Evolutionary conservation across 106 monocot genomes (phyloP), one percentile per base, ranked within the genome.

Genomic region (Xerophyta viscosa): DNA sequence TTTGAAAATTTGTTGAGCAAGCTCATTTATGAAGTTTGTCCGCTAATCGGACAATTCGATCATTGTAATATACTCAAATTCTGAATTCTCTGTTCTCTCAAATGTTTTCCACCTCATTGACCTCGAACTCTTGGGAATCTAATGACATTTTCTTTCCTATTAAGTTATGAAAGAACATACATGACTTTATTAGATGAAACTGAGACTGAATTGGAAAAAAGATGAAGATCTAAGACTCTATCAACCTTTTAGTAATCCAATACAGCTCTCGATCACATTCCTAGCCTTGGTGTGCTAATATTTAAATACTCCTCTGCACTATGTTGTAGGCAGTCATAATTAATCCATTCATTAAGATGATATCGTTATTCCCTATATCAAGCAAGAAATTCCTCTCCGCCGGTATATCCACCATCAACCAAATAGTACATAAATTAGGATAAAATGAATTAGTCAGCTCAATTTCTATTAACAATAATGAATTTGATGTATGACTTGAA

Each of bases 211-310:
- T 15, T 2, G 2, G 52, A 29, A n/a, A n/a, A 29, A 53, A 30
- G 52, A 31, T 28, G 26, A 17, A 29, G 17, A 17, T 28, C 52
- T 53, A 28, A 31, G 28, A 18, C 1, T 17, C 52, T 29, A 53
- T 30, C 29, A 6, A 15, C 19, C 19, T 29, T 52, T 52, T 13
- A 52, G 18, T 14, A 53, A 29, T 6, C 29, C 52, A 29, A 31
- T 29, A 4, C 29, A 53, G 18, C 52, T 53, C n/a, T 53, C 29
- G 14, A 53, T 53, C 28, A 53, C 15, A 53, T 53, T 53, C 18
- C 52, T 27, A 29, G 29, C 29, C 13, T 11, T 2, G 29, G 52
- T 10, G n/a, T 53, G 52, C 29, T 53, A 17, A 17, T 4, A 19
- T 47, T 47, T 17, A 20, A 47, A 14, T 17, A 47, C 19, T 47